These are phyloP conservation scores for Calocybe cyanea DNA, from an alignment of 768 basidiomycete genomes.

Conservation along the genomic window DNA sequence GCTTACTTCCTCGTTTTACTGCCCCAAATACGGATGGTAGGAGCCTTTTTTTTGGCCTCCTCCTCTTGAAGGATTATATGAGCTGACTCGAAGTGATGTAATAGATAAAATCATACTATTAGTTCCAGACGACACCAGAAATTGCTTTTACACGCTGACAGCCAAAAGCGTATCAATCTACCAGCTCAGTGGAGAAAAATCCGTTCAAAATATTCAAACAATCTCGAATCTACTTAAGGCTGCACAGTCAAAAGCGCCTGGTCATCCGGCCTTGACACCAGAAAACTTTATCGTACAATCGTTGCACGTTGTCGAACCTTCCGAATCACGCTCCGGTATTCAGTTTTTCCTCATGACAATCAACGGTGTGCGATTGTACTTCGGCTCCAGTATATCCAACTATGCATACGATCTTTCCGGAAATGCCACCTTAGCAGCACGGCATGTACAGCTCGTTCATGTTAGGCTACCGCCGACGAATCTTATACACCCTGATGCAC, in stretches of 20 bases:
- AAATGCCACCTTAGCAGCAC: constrained; percentile 21
- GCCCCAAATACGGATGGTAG: constrained; percentile 62
- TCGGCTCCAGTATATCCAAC: constrained; percentile 53
- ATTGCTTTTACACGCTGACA: constrained; percentile 77
- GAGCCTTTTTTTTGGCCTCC: constrained; percentile 19
- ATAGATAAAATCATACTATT: constrained; percentile 71
- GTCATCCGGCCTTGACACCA: constrained; percentile 66
- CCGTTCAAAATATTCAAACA: constrained; percentile 69
- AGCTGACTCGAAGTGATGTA: constrained; percentile 4
- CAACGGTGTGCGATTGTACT: constrained; percentile 84
- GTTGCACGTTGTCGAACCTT: constrained; percentile 63
- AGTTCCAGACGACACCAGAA: constrained; percentile 62
- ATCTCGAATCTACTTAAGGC: constrained; percentile 70
- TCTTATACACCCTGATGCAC: constrained; percentile 74
- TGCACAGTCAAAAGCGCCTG: constrained; percentile 79
- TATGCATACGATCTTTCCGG: constrained; percentile 44
- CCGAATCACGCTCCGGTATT: constrained; percentile 64
- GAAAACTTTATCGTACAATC: constrained; percentile 67
- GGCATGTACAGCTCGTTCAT: constrained; percentile 66
- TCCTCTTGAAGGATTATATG: constrained; percentile 5
- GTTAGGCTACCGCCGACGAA: constrained; percentile 76
- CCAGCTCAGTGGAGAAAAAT: constrained; percentile 57
- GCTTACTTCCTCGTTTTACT: constrained; percentile 74
- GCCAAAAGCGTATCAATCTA: constrained; percentile 68
- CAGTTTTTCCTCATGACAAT: constrained; percentile 80